Percentiles rank a stretch among this genome's conserved stretches.
Conservation (phyloP, 257 asterid genomes). For the Nicotiana paniculata region DNA sequence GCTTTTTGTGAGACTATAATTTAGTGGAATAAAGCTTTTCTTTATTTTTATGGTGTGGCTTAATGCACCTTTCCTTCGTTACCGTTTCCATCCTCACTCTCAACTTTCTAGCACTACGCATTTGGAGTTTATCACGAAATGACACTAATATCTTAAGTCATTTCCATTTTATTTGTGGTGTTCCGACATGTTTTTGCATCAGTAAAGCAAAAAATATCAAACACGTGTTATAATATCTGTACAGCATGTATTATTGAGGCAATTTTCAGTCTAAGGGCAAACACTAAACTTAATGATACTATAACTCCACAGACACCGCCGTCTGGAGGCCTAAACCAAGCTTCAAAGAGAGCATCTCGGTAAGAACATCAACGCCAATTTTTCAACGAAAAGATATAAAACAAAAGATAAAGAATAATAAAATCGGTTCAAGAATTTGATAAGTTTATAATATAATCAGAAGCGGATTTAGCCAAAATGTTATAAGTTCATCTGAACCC, state of each 20-base stretch:
- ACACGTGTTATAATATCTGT: neutral
- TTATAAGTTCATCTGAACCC: too few species aligned
- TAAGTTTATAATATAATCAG: too few species aligned
- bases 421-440: too few species aligned
- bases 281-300: neutral
- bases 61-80: neutral
- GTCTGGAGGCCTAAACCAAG: too few species aligned
- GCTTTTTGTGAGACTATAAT: conserved; percentile 1
- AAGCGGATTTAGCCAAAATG: too few species aligned
- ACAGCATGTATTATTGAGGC: too few species aligned
- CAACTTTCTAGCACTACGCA: neutral
- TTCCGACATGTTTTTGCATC: neutral
- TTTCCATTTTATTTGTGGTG: neutral
- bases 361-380: too few species aligned
- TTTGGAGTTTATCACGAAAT: neutral
- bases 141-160: neutral
- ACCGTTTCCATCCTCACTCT: neutral
- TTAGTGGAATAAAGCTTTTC: neutral
- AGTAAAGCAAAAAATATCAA: neutral
- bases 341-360: too few species aligned
- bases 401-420: too few species aligned
- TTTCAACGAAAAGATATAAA: too few species aligned
- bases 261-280: neutral
- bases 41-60: neutral
- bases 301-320: neutral